Conservation (phyloP, 495 filamentous ascomycete genomes). For the Rhypophila decipiens region DNA sequence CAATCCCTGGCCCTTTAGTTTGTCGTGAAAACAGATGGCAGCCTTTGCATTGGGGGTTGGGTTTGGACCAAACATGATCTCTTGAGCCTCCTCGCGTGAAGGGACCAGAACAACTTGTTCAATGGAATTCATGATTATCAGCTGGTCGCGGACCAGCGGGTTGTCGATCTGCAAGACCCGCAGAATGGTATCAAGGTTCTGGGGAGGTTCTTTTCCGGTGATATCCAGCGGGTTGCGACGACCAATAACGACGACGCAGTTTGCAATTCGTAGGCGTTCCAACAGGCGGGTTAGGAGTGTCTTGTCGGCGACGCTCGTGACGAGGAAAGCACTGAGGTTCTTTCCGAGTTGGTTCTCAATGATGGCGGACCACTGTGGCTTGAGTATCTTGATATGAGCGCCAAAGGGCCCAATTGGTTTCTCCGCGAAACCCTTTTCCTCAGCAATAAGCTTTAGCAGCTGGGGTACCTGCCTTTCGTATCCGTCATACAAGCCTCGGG, state of each 20-base stretch:
- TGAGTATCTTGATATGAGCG: conserved; percentile 61
- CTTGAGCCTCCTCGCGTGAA: conserved; percentile 54
- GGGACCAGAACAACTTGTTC: conserved; percentile 81
- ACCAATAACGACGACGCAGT: conserved; percentile 61
- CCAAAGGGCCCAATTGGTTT: conserved; percentile 84
- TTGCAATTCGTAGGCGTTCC: conserved; percentile 45
- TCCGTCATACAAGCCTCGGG: conserved; percentile 31
- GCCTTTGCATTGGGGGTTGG: conserved; percentile 63
- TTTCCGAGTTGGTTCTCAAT: conserved; percentile 66
- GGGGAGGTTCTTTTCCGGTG: conserved; percentile 64
- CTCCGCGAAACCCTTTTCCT: conserved; percentile 57
- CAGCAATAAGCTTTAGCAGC: conserved; percentile 60
- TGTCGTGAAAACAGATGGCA: conserved; percentile 58
- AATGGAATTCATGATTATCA: conserved; percentile 76
- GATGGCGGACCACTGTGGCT: conserved; percentile 79
- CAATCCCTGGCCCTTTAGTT: conserved; percentile 55
- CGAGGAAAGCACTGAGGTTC: conserved; percentile 68
- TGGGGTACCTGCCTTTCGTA: conserved; percentile 57
- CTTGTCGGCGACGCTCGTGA: conserved; percentile 66
- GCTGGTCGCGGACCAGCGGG: conserved; percentile 64
- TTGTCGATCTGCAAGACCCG: conserved; percentile 78
- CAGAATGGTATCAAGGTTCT: conserved; percentile 65
- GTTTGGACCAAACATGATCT: conserved; percentile 59
- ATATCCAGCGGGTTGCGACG: conserved; percentile 54
- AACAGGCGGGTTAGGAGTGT: conserved; percentile 56